phyloP scores from a whole-genome alignment of 1,139 yeast genomes.

The Spathaspora sp. region DNA sequence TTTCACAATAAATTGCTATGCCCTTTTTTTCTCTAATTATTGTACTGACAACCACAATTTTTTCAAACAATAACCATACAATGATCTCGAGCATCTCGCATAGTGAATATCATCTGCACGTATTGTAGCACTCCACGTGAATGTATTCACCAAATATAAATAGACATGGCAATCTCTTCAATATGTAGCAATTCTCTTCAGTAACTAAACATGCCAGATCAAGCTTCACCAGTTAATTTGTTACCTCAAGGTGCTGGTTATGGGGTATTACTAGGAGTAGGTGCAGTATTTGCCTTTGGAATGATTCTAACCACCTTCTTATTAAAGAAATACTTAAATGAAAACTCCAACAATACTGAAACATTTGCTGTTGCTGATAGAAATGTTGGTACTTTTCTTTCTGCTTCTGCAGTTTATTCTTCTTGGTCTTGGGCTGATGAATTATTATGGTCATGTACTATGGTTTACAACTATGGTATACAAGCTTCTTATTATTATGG shows the following conservation, averaged over 20 bases:
- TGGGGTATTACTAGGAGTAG: constrained; percentile 25
- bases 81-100: neutral
- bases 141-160: neutral
- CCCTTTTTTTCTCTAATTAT: neutral
- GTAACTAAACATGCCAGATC: constrained; percentile 2
- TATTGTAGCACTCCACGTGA: neutral
- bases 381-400: constrained; percentile 21
- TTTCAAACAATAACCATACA: neutral
- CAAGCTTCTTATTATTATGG: constrained; percentile 24
- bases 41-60: neutral
- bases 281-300: constrained; percentile 25
- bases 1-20: neutral
- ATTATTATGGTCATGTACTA: constrained; percentile 23
- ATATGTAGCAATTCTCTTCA: neutral
- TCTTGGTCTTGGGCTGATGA: constrained; percentile 32
- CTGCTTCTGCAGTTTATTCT: constrained; percentile 23
- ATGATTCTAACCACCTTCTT: constrained; percentile 23
- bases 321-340: constrained; percentile 21
- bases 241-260: constrained; percentile 24
- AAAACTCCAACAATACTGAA: constrained; percentile 25
- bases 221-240: constrained; percentile 9
- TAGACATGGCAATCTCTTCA: neutral
- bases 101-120: neutral
- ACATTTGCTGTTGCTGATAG: constrained; percentile 27
- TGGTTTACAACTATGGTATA: constrained; percentile 25